phyloP scores from a whole-genome alignment of 768 basidiomycete genomes.

The Mrakia hoshinonis region DNA sequence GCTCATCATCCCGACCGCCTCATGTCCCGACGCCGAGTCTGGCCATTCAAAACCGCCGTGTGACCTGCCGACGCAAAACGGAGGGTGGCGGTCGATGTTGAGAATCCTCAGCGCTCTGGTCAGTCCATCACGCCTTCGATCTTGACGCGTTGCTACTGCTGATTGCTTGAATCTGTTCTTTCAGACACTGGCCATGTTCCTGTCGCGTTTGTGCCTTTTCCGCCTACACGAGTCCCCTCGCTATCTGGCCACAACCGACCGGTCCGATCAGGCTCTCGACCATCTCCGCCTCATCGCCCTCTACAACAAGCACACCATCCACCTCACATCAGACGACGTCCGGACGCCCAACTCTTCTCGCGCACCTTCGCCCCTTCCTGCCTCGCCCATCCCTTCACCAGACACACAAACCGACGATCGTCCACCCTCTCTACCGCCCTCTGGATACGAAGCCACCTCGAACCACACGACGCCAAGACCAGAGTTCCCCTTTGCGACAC shows the following conservation, averaged over 20 bases:
- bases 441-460: slow-evolving; percentile 1
- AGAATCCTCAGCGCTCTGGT: slow-evolving; percentile 70
- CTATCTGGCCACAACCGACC: slow-evolving; percentile 80
- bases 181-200: slow-evolving; percentile 79
- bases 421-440: background rate
- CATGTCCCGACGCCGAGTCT: slow-evolving; percentile 39
- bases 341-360: background rate
- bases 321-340: background rate
- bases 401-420: background rate
- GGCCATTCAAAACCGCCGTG: slow-evolving; percentile 44
- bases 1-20: slow-evolving; percentile 59
- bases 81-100: slow-evolving; percentile 84
- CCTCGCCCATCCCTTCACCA: background rate
- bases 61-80: slow-evolving; percentile 59
- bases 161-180: background rate
- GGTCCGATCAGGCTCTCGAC: slow-evolving; percentile 72
- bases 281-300: slow-evolving; percentile 73
- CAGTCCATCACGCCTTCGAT: slow-evolving; percentile 39
- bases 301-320: slow-evolving; percentile 70
- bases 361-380: background rate
- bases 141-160: background rate
- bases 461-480: background rate
- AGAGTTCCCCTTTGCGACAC: slow-evolving; percentile 1
- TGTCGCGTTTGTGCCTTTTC: slow-evolving; percentile 80
- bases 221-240: slow-evolving; percentile 88